Evolutionary conservation across 176 grass and related monocot species (phyloP), one percentile per base, ranked within the genome.

Genomic region (Alloteropsis semialata): DNA sequence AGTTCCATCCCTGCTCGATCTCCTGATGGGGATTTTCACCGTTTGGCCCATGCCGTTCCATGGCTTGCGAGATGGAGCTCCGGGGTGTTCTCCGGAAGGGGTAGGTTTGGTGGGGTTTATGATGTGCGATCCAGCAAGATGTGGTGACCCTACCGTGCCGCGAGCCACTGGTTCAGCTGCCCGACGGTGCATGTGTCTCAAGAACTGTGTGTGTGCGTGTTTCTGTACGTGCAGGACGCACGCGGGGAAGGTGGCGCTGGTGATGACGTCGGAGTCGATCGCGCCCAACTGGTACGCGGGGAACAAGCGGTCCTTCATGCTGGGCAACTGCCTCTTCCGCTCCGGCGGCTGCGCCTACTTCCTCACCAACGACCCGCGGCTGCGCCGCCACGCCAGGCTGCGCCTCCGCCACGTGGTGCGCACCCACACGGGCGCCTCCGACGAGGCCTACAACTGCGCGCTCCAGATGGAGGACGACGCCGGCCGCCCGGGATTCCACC

Each of bases 251-350:
- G 88, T 92, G 21, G 95, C 92, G 14, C 80, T 97, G 57, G 87
- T 94, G 72, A 80, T 97, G 83, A 90, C 92, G 43, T 97, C 95
- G 33, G 95, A 94, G 87, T 97, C 92, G 21, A 94, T 94, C 74
- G 92, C 92, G 10, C 95, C 92, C 33, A 97, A 97, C 86, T 97
- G 95, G 95, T 97, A 97, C 84, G 84, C 90, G 4, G 95, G 92
- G 34, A 94, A 90, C 83, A 84, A 80, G 77, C 80, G 88, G 0
- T 92, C 92, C 24, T 92, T 97, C 87, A 94, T 97, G 95, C 88
- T 97, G 2, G 95, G 92, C 8, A 97, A 97, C 85, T 97, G 95
- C 86, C 92, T 97, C 33, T 97, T 97, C 83, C 95, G 95, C 69
- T 97, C 95, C 16, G 95, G 95, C 71, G 95, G 95, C n/a, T 94